Evolutionary conservation across 495 filamentous ascomycete species (phyloP), one percentile per base, ranked within the genome.

Genomic region (Aspergillus asperescens): DNA sequence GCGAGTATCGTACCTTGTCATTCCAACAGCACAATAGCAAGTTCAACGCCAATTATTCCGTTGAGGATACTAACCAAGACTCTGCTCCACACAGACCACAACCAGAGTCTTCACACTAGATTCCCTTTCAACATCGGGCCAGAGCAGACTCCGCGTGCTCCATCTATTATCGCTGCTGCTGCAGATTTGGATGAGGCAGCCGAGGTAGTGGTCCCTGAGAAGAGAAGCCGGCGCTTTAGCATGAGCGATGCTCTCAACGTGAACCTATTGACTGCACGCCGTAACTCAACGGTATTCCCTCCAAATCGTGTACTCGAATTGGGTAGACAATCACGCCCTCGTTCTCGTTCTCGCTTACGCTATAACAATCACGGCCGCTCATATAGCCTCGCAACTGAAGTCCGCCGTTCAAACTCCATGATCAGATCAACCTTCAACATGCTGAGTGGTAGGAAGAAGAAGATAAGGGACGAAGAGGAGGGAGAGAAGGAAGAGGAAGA

Each of bases 121-220:
- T 66, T 64, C 44, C 66, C 66, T 5, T 67, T 69, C 59, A 69
- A 64, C 43, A 52, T 69, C 5, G 62, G 49, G 6, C 31, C 34
- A 1, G 64, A 65, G 20, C 45, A 61, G 34, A 39, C 15, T n/a
- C 19, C 22, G 7, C 56, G 39, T 22, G 50, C 31, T 8, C 46
- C 41, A 4, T 27, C 19, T 20, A 18, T 45, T 9, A 19, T 10
- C 27, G 54, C 28, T 24, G 41, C 13, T 24, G 9, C 20, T 12
- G 34, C 41, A 2, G 28, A 41, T 9, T 38, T 12, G 2, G 54
- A 63, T 7, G 42, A 56, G 9, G 20, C 16, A 20, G 15, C 46
- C 15, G 37, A 34, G 18, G 27, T 16, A 10, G 2, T 3, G 22
- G 15, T 19, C 1, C 12, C 20, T 6, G 8, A 45, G 28, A 55